Percentiles rank a stretch among this genome's conserved stretches.
Evolutionary conservation across 768 basidiomycete species (phyloP).

Genomic region (Crucibulum laeve): DNA sequence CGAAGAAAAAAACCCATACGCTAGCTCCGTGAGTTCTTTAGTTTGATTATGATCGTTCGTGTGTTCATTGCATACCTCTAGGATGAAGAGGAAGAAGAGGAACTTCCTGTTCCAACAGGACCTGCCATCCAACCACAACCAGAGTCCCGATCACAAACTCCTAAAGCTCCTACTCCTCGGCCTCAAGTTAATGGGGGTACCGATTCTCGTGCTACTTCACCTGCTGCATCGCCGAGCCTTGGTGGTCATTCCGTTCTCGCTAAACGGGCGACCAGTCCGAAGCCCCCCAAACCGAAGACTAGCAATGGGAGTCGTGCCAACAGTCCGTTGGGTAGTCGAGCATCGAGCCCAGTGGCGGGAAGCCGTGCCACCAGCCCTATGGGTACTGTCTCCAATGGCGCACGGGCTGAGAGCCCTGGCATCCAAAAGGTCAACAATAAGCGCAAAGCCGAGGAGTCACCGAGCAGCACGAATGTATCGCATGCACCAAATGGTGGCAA

Average conservation of each 20-base stretch:
- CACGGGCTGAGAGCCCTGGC: slow-evolving; percentile 26
- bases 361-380: slow-evolving; percentile 43
- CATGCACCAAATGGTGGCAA: slow-evolving; percentile 19
- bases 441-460: slow-evolving; percentile 43
- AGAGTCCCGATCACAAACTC: slow-evolving; percentile 46
- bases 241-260: slow-evolving; percentile 80
- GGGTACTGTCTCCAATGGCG: slow-evolving; percentile 12
- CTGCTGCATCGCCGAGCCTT: slow-evolving; percentile 46
- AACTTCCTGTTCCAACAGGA: slow-evolving; percentile 32
- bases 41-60: neutral
- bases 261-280: slow-evolving; percentile 82
- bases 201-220: slow-evolving; percentile 59
- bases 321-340: slow-evolving; percentile 59
- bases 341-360: slow-evolving; percentile 41
- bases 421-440: slow-evolving; percentile 28
- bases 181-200: slow-evolving; percentile 24
- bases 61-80: slow-evolving; percentile 11
- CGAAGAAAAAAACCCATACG: slow-evolving; percentile 82
- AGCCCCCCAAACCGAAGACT: slow-evolving; percentile 55
- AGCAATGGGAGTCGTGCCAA: slow-evolving; percentile 45
- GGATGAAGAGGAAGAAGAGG: slow-evolving; percentile 77
- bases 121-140: slow-evolving; percentile 46
- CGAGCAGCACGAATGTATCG: slow-evolving; percentile 19
- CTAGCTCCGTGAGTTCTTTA: slow-evolving; percentile 55
- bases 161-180: slow-evolving; percentile 30